phyloP scores from a whole-genome alignment of 2,329 filamentous ascomycete genomes.

The Dactylonectria macrodidyma region DNA sequence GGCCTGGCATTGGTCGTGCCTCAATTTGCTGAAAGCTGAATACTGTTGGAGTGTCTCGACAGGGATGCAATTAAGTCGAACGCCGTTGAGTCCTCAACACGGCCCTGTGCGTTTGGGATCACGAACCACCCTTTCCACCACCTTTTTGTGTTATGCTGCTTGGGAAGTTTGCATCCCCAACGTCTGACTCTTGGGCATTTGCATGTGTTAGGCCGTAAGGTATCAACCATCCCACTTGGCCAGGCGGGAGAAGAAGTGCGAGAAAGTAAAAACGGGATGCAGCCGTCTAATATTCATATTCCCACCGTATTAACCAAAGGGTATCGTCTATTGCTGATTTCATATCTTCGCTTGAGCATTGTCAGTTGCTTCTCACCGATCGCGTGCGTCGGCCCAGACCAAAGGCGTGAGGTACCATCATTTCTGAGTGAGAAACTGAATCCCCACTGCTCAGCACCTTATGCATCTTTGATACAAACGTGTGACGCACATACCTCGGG shows the following conservation, averaged over 20 bases:
- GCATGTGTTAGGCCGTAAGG: background rate
- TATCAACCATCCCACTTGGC: background rate
- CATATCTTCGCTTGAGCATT: background rate
- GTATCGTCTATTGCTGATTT: constrained; percentile 18
- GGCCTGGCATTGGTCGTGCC: background rate
- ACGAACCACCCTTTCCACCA: too few relatives aligned
- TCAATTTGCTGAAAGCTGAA: background rate
- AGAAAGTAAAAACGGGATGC: background rate
- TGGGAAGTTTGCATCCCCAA: too few relatives aligned
- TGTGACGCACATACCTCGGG: background rate
- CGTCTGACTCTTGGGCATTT: too few relatives aligned
- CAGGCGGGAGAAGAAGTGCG: too few relatives aligned
- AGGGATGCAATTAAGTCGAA: too few relatives aligned
- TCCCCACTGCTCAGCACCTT: background rate
- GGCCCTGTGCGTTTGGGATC: too few relatives aligned
- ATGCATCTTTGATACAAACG: background rate
- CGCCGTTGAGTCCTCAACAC: too few relatives aligned
- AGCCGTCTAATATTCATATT: background rate
- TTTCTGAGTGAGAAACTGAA: background rate
- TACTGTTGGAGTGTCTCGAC: background rate
- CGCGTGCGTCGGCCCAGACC: background rate
- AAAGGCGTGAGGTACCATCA: background rate
- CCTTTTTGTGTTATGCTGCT: too few relatives aligned
- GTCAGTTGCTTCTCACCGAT: background rate
- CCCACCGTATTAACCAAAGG: constrained; percentile 11